phyloP scores from a whole-genome alignment of 805 yeast species.

The Cyberlindnera subsufficiens region DNA sequence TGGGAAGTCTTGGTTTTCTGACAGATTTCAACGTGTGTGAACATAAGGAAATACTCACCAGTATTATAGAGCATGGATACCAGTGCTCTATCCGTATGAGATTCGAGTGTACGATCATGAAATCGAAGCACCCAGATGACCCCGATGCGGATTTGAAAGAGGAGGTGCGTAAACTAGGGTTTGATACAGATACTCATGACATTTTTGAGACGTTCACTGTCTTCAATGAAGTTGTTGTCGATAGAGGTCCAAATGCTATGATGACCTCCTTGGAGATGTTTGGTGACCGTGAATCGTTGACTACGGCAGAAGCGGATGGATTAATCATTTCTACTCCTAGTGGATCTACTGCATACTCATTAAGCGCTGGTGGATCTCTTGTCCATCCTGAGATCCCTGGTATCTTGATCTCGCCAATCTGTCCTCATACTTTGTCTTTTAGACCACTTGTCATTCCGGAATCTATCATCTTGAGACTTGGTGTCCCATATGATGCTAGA shows the following conservation, averaged over 20 bases:
- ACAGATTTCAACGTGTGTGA: conserved; percentile 45
- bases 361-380: conserved; percentile 49
- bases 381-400: conserved; percentile 52
- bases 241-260: conserved; percentile 46
- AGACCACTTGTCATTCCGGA: conserved; percentile 48
- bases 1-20: conserved; percentile 63
- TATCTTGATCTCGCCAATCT: conserved; percentile 49
- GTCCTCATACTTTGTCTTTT: conserved; percentile 48
- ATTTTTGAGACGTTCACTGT: conserved; percentile 30
- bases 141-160: conserved; percentile 14
- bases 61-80: conserved; percentile 37
- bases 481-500: conserved; percentile 29
- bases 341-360: conserved; percentile 56
- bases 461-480: conserved; percentile 25
- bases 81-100: conserved; percentile 44
- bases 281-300: conserved; percentile 42
- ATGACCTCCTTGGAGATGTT: conserved; percentile 46
- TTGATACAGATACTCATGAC: conserved; percentile 24
- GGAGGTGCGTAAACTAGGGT: conserved; percentile 21
- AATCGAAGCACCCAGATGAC: conserved; percentile 16
- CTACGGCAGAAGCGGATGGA: conserved; percentile 66
- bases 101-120: conserved; percentile 44
- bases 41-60: conserved; percentile 28
- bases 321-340: conserved; percentile 60
- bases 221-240: conserved; percentile 47